Base-by-base conservation (phyloP, 2,329 filamentous ascomycete species). In the Microcyclospora tardicrescens region DNA sequence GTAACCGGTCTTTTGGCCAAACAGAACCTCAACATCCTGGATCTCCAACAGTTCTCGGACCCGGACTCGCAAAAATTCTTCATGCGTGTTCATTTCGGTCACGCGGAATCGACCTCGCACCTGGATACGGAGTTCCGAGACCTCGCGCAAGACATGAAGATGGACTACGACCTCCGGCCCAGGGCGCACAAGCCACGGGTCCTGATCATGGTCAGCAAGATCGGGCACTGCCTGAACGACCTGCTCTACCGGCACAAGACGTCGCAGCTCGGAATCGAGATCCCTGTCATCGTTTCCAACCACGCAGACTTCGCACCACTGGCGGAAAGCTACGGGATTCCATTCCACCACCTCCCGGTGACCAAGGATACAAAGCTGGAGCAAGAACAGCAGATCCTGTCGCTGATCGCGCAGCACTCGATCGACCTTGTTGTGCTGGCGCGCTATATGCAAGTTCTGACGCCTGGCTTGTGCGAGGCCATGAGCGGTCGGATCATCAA, bases 401-500 rank as follows among this genome's bases (percentile, higher is more conserved):
- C 81, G 14, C 72, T 91, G 33, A 75, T 84, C 55, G 63, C 65
- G 48, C 62, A 79, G 62, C 67, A 87, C 61, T 63, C 72, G 48
- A 74, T 91, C 54, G 84, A 91, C 56, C 72, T 91, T 38, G 73
- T 91, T 38, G 83, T 91, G 1, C 67, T 91, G 34, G 84, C 84
- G 6, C 77, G 84, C 43, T 91, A 91, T 65, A 91, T 91, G 84
- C 84, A 91, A 65, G 81, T 91, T 27, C 70, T 91, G 10, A 82
- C 77, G 15, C 82, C 82, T 0, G 73, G 64, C 8, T 67, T 91
- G 31, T 91, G 84, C 65, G 64, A 71, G 41, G 81, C 75, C 52
- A 87, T 91, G 82, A 81, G 77, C 36, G 84, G 84, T 42, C 78
- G 77, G 58, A 91, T 91, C 65, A 89, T 91, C 79, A 91, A 91